Evolutionary conservation across 1,139 yeast genomes (phyloP).

Genomic region (Blastobotrys malaysiensis): DNA sequence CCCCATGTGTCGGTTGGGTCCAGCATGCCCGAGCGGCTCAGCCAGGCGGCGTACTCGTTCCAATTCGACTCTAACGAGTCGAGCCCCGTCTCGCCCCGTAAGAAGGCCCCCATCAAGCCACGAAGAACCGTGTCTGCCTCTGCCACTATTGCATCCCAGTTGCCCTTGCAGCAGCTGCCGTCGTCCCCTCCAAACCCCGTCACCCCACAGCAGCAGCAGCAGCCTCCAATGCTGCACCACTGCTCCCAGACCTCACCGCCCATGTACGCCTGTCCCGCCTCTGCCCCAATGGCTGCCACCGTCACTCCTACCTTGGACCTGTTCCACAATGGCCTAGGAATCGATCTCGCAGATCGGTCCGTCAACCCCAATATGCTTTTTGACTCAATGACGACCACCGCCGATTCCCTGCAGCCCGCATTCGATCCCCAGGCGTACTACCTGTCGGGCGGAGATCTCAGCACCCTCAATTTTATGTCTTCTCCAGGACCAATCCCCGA

Average conservation of each 20-base stretch:
- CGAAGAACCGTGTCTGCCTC: conserved; percentile 1
- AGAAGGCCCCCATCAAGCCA: background rate
- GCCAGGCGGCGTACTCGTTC: conserved; percentile 13
- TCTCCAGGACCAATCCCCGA: background rate
- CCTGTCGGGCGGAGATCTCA: background rate
- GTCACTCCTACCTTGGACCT: background rate
- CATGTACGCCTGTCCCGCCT: background rate
- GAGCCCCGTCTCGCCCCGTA: background rate
- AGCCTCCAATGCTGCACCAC: background rate
- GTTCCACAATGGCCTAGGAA: background rate
- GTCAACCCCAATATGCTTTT: conserved; percentile 1
- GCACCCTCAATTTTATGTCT: background rate
- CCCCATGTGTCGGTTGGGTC: conserved; percentile 17
- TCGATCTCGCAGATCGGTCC: background rate
- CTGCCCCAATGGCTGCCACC: background rate
- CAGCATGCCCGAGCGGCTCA: conserved; percentile 7
- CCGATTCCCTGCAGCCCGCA: background rate
- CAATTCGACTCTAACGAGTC: conserved; percentile 9
- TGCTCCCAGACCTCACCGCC: no score
- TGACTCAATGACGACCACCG: background rate
- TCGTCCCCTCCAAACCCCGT: conserved; percentile 9
- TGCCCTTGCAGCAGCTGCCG: conserved; percentile 3
- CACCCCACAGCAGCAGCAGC: background rate
- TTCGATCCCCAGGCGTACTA: background rate
- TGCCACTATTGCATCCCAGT: background rate